Evolutionary conservation across 2,329 filamentous ascomycete species (phyloP).

Genomic region (Apiospora arundinis): DNA sequence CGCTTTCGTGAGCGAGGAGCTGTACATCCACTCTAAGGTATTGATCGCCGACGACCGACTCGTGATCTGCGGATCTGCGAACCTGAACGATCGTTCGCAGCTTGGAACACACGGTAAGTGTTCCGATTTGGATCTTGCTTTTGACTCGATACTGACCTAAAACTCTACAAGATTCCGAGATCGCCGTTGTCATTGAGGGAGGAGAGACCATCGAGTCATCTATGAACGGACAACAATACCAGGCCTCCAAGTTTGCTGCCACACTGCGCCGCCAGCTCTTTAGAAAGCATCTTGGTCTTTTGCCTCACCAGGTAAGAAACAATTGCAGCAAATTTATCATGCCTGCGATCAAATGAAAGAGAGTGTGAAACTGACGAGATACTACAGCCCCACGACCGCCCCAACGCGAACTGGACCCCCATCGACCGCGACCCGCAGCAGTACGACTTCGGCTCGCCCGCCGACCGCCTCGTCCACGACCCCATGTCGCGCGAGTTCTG

Average conservation of each 20-base stretch:
- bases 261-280: conserved; percentile 85
- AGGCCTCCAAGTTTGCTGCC: conserved; percentile 76
- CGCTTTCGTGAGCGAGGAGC: conserved; percentile 69
- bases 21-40: conserved; percentile 83
- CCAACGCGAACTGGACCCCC: conserved; percentile 79
- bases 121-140: neutral
- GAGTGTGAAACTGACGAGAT: neutral
- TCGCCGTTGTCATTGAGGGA: conserved; percentile 89
- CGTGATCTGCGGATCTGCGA: conserved; percentile 85
- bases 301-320: conserved; percentile 53
- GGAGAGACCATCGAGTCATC: conserved; percentile 69
- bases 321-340: neutral
- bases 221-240: conserved; percentile 77
- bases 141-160: neutral
- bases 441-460: conserved; percentile 73
- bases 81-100: conserved; percentile 91
- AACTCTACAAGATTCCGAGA: conserved; percentile 70
- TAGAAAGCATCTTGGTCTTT: conserved; percentile 87
- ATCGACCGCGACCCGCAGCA: conserved; percentile 73
- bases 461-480: conserved; percentile 74
- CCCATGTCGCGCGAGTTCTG: conserved; percentile 74
- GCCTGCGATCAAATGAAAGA: neutral
- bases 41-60: conserved; percentile 87
- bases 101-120: conserved; percentile 68
- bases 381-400: conserved; percentile 66